phyloP scores from a whole-genome alignment of 305 asterid genomes.

The Fraxinus nigra region DNA sequence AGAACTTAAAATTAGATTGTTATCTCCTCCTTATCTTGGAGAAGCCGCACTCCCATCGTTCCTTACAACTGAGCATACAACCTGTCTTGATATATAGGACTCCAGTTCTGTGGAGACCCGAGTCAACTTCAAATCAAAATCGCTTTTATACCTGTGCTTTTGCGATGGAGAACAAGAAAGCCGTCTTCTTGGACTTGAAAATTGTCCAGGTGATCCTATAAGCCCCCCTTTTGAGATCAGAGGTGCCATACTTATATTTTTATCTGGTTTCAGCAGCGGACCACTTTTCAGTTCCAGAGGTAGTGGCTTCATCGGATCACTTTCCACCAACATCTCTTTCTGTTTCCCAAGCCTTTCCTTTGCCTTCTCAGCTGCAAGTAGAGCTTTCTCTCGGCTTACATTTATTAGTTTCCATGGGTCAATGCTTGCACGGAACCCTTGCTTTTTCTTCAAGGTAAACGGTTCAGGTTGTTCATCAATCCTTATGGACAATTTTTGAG shows the following conservation, averaged over 20 bases:
- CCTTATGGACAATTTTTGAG: slow-evolving; percentile 65
- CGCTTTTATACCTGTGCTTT: slow-evolving; percentile 54
- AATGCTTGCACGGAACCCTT: slow-evolving; percentile 76
- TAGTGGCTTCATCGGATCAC: slow-evolving; percentile 61
- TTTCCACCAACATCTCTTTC: slow-evolving; percentile 28
- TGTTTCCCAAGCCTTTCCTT: slow-evolving; percentile 59
- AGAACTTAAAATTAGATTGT: slow-evolving; percentile 25
- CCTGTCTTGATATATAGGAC: slow-evolving; percentile 75
- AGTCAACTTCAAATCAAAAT: slow-evolving; percentile 71
- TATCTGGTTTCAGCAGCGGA: slow-evolving; percentile 46
- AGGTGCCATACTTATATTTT: slow-evolving; percentile 34
- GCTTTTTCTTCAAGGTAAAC: slow-evolving; percentile 41
- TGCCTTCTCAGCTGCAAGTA: slow-evolving; percentile 66
- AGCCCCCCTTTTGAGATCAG: slow-evolving; percentile 35
- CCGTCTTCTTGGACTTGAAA: slow-evolving; percentile 85
- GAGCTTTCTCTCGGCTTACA: slow-evolving; percentile 79
- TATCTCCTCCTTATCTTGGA: slow-evolving; percentile 33
- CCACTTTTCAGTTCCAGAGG: slow-evolving; percentile 75
- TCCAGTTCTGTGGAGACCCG: slow-evolving; percentile 78
- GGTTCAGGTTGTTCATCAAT: slow-evolving; percentile 59
- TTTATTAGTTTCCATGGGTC: slow-evolving; percentile 90
- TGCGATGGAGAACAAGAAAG: slow-evolving; percentile 70
- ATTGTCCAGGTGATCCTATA: slow-evolving; percentile 48
- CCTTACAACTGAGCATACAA: slow-evolving; percentile 56
- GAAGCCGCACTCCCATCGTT: slow-evolving; percentile 48